Percentiles rank a stretch among this genome's conserved stretches.
These are phyloP conservation scores for Tolypocladium ovalisporum DNA, from an alignment of 2,329 filamentous ascomycete species.

Conservation along the genomic window DNA sequence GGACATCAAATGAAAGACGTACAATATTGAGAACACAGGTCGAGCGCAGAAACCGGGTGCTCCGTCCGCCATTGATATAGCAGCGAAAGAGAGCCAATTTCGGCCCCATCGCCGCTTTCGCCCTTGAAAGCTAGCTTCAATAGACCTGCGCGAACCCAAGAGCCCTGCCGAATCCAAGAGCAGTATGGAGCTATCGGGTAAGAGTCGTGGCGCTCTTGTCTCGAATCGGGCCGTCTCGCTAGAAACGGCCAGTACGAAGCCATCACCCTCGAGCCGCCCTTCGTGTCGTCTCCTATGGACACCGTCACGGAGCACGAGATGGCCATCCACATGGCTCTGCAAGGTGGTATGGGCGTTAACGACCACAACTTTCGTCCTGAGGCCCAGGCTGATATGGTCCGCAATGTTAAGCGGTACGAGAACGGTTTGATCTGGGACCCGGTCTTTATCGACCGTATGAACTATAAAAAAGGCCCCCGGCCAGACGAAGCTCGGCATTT, in stretches of 20 bases:
- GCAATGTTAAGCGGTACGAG: constrained; percentile 98
- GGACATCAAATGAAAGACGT: no score
- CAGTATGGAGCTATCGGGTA: no score
- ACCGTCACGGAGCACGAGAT: constrained; percentile 99
- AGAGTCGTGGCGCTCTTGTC: no score
- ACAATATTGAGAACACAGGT: no score
- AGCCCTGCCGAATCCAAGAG: no score
- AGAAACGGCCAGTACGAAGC: constrained; percentile 88
- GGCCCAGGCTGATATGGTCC: constrained; percentile 95
- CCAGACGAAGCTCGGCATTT: background rate
- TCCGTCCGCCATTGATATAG: no score
- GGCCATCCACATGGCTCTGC: constrained; percentile 93
- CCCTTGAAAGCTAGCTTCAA: no score
- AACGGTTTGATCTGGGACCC: constrained; percentile 98
- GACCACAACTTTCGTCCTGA: constrained; percentile 99
- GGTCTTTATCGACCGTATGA: constrained; percentile 71
- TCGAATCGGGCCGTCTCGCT: constrained; percentile 46
- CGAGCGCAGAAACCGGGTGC: no score
- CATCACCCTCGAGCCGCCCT: constrained; percentile 90
- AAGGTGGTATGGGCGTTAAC: constrained; percentile 88
- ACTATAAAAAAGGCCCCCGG: background rate
- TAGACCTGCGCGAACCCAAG: no score
- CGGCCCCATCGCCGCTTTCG: no score
- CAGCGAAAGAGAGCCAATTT: no score
- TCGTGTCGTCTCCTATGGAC: constrained; percentile 98